Conservation (phyloP, 441 rosid species). For the Erysimum pusillum region DNA sequence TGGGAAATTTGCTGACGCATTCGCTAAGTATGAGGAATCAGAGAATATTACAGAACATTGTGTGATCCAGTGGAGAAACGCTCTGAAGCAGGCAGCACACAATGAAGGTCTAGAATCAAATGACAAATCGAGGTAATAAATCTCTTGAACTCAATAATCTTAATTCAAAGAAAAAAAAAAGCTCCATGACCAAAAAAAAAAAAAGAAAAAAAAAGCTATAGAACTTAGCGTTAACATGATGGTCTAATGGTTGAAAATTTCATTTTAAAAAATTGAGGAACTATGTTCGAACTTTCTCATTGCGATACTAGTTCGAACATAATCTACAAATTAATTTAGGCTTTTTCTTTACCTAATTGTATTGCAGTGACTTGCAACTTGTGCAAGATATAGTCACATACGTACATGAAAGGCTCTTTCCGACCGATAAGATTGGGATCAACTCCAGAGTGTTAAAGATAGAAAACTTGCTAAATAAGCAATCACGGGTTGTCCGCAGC, state of each 20-base stretch:
- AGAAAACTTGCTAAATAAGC: not conserved
- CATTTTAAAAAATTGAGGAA: too few relatives aligned
- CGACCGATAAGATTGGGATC: conserved; percentile 29
- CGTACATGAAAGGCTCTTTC: conserved; percentile 10
- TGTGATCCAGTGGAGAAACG: conserved; percentile 20
- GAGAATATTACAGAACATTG: conserved; percentile 15
- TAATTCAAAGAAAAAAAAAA: too few relatives aligned
- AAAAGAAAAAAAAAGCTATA: too few relatives aligned
- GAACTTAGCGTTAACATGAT: too few relatives aligned
- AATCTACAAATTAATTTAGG: not conserved
- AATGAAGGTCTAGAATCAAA: conserved; percentile 13
- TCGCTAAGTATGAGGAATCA: not conserved
- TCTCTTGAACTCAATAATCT: too few relatives aligned
- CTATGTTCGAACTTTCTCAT: too few relatives aligned
- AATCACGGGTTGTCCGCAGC: conserved; percentile 16
- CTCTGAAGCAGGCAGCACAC: conserved; percentile 21
- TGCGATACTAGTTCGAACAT: too few relatives aligned
- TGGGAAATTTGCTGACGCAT: conserved; percentile 18
- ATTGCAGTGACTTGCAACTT: conserved; percentile 41
- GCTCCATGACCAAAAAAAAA: too few relatives aligned
- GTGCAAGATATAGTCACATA: conserved; percentile 33
- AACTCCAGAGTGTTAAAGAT: conserved; percentile 16
- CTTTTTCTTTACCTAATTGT: not conserved
- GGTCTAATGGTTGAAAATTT: too few relatives aligned
- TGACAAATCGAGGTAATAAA: conserved; percentile 3